Evolutionary conservation across 148 eudicot species (phyloP).

Genomic region (Heliamphora exappendiculata): DNA sequence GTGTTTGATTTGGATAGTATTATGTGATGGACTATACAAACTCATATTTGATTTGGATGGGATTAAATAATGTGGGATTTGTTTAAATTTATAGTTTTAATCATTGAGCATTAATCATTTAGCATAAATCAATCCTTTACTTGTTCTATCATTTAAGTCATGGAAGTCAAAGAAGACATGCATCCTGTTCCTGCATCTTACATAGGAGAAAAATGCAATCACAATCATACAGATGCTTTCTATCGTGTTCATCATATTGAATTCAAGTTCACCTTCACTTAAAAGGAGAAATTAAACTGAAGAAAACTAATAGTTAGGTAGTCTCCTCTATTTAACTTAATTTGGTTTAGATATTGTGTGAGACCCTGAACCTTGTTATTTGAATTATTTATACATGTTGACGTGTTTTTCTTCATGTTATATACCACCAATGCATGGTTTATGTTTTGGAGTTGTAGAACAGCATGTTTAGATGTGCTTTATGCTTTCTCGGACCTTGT

Average conservation of each 20-base stretch:
- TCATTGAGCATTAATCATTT: neutral
- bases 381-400: no score
- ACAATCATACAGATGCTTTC: neutral
- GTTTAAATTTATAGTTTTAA: neutral
- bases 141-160: constrained; percentile 1
- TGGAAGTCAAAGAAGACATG: neutral
- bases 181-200: neutral
- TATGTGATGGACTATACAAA: no score
- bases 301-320: neutral
- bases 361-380: no score
- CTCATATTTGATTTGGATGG: no score
- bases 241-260: neutral
- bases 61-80: no score
- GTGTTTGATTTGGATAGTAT: no score
- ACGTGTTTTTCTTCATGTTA: no score
- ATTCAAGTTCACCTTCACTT: neutral
- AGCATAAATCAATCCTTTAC: neutral
- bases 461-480: no score
- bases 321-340: neutral
- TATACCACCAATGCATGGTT: no score
- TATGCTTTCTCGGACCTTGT: no score
- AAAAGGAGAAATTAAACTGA: neutral
- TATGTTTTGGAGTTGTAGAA: no score
- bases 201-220: neutral
- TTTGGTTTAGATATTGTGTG: neutral